Conservation (phyloP, 2,329 filamentous ascomycete genomes). For the Pestalotiopsis sp. region DNA sequence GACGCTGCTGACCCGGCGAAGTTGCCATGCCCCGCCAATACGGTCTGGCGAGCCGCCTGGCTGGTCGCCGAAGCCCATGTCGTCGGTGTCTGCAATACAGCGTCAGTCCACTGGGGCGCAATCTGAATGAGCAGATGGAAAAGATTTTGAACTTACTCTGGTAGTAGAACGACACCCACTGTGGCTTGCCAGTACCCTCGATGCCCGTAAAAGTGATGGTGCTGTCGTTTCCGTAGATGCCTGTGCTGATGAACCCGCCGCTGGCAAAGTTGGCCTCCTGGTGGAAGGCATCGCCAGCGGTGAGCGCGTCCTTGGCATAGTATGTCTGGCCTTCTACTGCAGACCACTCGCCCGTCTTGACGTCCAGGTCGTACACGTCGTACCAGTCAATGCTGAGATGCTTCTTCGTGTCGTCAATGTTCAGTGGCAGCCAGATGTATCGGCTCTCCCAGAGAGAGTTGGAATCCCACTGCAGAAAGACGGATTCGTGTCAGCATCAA, state of each 20-base stretch:
- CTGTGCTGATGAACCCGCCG: slow-evolving; percentile 48
- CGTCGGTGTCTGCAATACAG: slow-evolving; percentile 47
- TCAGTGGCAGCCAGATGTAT: slow-evolving; percentile 59
- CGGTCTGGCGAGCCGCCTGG: slow-evolving; percentile 60
- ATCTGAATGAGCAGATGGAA: background rate
- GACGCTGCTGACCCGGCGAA: slow-evolving; percentile 62
- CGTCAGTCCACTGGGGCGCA: slow-evolving; percentile 9
- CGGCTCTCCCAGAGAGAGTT: slow-evolving; percentile 59
- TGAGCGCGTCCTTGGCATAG: slow-evolving; percentile 45
- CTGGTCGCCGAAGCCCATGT: slow-evolving; percentile 61
- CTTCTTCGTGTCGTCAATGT: slow-evolving; percentile 54
- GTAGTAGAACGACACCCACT: slow-evolving; percentile 62
- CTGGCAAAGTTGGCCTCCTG: slow-evolving; percentile 59
- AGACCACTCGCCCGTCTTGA: slow-evolving; percentile 51
- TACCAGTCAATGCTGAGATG: slow-evolving; percentile 53
- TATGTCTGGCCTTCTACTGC: slow-evolving; percentile 51
- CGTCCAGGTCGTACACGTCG: slow-evolving; percentile 58
- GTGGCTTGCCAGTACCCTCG: slow-evolving; percentile 50
- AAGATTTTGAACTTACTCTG: slow-evolving; percentile 38
- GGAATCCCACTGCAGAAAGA: slow-evolving; percentile 46
- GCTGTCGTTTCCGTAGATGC: slow-evolving; percentile 57
- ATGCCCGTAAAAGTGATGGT: slow-evolving; percentile 53
- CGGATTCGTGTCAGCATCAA: background rate
- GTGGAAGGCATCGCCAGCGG: slow-evolving; percentile 49
- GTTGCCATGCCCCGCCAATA: slow-evolving; percentile 61